phyloP scores from a whole-genome alignment of 1,284 basidiomycete species.

The Tilletiopsis washingtonensis region DNA sequence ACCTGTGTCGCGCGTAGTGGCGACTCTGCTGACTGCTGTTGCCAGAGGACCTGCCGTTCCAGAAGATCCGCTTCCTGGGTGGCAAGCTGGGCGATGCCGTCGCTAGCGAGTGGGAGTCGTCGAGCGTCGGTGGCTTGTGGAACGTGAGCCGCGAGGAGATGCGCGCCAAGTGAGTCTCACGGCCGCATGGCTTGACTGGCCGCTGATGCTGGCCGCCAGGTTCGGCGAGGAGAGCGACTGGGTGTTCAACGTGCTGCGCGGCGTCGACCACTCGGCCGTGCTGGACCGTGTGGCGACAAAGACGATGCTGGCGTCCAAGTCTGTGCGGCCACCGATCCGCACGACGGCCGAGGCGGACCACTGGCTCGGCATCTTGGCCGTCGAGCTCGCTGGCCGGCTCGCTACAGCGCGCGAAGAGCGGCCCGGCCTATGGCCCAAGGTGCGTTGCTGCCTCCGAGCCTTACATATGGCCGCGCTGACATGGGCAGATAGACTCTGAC shows the following conservation, averaged over 20 bases:
- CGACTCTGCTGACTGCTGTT: no score
- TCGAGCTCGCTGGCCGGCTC: conserved; percentile 76
- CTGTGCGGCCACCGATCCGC: conserved; percentile 31
- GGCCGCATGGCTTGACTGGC: no score
- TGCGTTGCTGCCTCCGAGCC: no score
- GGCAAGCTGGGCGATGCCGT: conserved; percentile 87
- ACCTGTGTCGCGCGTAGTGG: no score
- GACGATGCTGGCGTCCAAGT: conserved; percentile 42
- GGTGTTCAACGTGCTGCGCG: conserved; percentile 76
- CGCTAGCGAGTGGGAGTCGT: conserved; percentile 75
- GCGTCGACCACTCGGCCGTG: conserved; percentile 86
- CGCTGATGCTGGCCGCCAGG: no score
- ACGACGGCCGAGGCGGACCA: conserved; percentile 52
- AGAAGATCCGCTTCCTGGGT: conserved; percentile 74
- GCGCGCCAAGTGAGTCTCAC: no score
- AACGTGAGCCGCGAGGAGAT: conserved; percentile 61
- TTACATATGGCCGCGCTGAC: no score
- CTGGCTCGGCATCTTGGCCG: conserved; percentile 83
- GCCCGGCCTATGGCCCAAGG: conserved; percentile 74
- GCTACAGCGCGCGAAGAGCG: conserved; percentile 68
- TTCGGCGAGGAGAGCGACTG: conserved; percentile 65
- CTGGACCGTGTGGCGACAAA: conserved; percentile 34
- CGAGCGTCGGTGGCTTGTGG: conserved; percentile 64
- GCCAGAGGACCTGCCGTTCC: conserved; percentile 25
- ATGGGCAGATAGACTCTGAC: conserved; percentile 81